phyloP scores from a whole-genome alignment of 2,329 filamentous ascomycete genomes.

The Arachnomyces sp. region DNA sequence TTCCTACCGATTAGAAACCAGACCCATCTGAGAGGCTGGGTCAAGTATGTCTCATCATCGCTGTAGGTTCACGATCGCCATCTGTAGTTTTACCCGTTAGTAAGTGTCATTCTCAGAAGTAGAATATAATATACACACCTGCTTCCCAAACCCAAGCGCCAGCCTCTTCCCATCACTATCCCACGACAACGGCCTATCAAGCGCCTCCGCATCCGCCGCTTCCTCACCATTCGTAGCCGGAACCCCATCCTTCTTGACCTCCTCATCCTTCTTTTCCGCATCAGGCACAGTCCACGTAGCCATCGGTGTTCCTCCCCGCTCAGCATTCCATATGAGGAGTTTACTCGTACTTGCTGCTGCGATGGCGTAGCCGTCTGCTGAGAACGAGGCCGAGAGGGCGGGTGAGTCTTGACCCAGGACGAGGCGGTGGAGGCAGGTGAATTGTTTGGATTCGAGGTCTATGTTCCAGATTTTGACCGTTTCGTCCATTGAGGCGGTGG shows the following conservation, averaged over 20 bases:
- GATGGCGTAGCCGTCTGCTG: conserved; percentile 40
- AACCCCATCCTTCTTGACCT: conserved; percentile 26
- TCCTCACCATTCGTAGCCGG: conserved; percentile 26
- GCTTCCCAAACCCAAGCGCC: conserved; percentile 41
- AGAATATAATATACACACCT: conserved; percentile 31
- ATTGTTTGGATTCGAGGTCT: conserved; percentile 28
- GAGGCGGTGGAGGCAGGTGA: conserved; percentile 30
- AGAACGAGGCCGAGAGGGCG: conserved; percentile 36
- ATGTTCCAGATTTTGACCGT: conserved; percentile 39
- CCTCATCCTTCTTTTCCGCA: conserved; percentile 21
- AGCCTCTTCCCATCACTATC: conserved; percentile 47
- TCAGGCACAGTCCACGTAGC: conserved; percentile 31
- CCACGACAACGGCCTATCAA: conserved; percentile 41
- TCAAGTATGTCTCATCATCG: conserved; percentile 19
- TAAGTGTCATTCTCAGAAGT: conserved; percentile 4
- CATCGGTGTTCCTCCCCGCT: conserved; percentile 35
- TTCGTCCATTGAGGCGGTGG: conserved; percentile 38
- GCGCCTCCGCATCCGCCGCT: conserved; percentile 24
- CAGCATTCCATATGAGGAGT: conserved; percentile 40
- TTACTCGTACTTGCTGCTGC: conserved; percentile 36
- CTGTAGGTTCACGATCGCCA: conserved; percentile 33
- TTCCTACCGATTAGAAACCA: conserved; percentile 1
- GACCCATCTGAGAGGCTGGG: neutral
- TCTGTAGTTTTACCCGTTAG: conserved; percentile 15
- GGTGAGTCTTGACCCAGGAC: conserved; percentile 28